Conservation (phyloP, 169 alveolate genomes). For the Plasmodium ovale region DNA sequence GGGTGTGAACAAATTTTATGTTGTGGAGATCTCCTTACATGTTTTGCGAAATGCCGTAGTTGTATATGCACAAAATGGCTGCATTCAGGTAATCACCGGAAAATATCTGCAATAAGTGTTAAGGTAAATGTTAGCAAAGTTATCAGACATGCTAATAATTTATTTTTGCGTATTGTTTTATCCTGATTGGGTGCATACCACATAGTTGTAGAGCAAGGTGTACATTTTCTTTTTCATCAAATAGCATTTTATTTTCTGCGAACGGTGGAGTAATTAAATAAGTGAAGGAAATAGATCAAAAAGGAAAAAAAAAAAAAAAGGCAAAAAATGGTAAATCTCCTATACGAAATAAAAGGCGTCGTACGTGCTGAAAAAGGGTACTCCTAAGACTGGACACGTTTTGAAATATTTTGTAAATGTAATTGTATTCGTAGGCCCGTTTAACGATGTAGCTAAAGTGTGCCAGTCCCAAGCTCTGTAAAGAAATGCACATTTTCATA, state of each 20-base stretch:
- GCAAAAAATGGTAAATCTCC: neutral
- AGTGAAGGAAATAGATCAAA: neutral
- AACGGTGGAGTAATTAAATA: neutral
- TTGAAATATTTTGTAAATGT: conserved; percentile 40
- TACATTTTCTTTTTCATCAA: conserved; percentile 20
- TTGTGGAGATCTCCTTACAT: neutral
- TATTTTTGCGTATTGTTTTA: neutral
- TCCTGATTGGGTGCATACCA: conserved; percentile 4
- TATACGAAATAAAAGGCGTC: too few relatives aligned
- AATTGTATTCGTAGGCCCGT: conserved; percentile 61
- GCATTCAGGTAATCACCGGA: conserved; percentile 55
- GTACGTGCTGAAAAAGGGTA: conserved; percentile 29
- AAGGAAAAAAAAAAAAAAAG: neutral
- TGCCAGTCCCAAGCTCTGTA: neutral
- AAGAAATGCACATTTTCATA: neutral
- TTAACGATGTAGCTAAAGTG: conserved; percentile 19
- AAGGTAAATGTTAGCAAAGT: neutral
- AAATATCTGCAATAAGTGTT: conserved; percentile 17
- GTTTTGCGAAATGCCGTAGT: conserved; percentile 22
- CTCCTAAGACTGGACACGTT: conserved; percentile 10
- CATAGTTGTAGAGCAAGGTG: conserved; percentile 36
- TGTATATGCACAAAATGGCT: conserved; percentile 33
- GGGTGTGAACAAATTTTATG: neutral
- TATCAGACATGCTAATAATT: neutral
- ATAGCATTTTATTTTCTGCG: conserved; percentile 25